Percentiles rank a stretch among this genome's conserved stretches.
Conservation (phyloP, 768 basidiomycete species). For the Mycena pura region DNA sequence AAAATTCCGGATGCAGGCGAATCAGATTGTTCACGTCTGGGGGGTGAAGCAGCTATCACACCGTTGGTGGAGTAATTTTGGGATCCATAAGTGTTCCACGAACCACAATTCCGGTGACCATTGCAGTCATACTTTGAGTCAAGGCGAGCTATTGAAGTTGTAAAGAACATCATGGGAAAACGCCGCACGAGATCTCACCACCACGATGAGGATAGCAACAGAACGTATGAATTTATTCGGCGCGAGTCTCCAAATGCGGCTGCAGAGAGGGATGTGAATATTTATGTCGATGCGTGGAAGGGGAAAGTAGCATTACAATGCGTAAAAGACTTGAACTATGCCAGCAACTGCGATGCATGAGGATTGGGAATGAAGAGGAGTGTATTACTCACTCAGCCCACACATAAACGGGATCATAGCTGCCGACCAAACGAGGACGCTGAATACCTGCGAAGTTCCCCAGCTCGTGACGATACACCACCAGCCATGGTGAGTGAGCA, state of each 20-base stretch:
- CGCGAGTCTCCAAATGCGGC: conserved; percentile 10
- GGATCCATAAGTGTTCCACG: background rate
- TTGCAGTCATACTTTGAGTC: background rate
- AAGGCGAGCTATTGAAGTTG: background rate
- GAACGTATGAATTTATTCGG: background rate
- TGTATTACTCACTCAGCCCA: background rate
- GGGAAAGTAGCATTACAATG: background rate
- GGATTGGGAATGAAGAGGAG: background rate
- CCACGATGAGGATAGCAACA: background rate
- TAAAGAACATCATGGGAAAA: background rate
- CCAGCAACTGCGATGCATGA: background rate
- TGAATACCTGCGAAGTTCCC: background rate
- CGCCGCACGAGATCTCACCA: background rate
- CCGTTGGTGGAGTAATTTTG: background rate
- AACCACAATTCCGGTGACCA: background rate
- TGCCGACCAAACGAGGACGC: background rate
- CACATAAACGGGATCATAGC: background rate
- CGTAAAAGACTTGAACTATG: conserved; percentile 2
- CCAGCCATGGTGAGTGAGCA: background rate
- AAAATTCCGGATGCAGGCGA: conserved; percentile 3
- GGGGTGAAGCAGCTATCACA: background rate
- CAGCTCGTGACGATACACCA: background rate
- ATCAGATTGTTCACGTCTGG: background rate
- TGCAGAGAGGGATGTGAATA: background rate
- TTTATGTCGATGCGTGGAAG: background rate